Base-by-base conservation (phyloP, 257 asterid genomes). In the Solanum chilense region DNA sequence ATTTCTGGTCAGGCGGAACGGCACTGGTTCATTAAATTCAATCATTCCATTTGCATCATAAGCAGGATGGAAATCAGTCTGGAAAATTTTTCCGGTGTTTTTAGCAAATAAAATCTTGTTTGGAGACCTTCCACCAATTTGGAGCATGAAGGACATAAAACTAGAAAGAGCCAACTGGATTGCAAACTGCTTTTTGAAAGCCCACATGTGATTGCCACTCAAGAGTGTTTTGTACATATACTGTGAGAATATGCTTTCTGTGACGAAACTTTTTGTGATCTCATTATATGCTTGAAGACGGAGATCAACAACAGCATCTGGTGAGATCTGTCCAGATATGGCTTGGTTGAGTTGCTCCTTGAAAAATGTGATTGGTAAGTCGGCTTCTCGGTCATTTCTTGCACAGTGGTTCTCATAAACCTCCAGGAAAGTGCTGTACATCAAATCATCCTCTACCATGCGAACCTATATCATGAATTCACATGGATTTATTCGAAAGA, bases 371-470 rank as follows among this genome's bases (percentile, higher is more conserved):
- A 96, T 94, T 0, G 99, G 99, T 74, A 91, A 90, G 87, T 97
- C 99, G 27, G 99, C 96, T 91, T 97, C 99, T 78, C 98, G 88
- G 87, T 95, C 96, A 83, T 97, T 94, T 90, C 99, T 94, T 83
- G 99, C 98, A 93, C 99, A 97, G 85, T 97, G 98, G 91, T 95
- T 97, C 92, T 97, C 99, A 86, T 97, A 97, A 73, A 97, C 99
- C 95, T 97, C 99, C 25, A 97, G 97, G 91, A 95, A 95, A 86
- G 99, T 97, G 94, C 96, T 95, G 92, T 97, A 96, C 97, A 96
- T 96, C 77, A 97, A 90, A 93, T 97, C 99, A 87, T 97, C 99
- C 90, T 97, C 99, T 45, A 97, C 99, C 99, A 97, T 95, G 68
- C 99, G 99, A 47, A 97, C 99, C 99, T 97, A 89, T 31, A 68